phyloP scores from a whole-genome alignment of 2,329 filamentous ascomycete genomes.

The Beauveria sp. region DNA sequence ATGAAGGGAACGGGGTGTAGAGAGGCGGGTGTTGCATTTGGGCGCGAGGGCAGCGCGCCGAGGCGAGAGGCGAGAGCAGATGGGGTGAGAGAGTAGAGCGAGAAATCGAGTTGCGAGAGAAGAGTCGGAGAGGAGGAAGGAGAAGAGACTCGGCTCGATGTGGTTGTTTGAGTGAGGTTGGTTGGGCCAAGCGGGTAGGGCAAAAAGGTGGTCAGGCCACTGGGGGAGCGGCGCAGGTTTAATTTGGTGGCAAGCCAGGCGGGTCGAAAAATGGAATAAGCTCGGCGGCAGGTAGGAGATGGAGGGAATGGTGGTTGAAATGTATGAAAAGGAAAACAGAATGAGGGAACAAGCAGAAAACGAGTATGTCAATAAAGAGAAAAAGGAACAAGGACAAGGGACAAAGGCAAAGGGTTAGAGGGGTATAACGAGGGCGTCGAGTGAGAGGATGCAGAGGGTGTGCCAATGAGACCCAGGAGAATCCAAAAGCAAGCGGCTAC shows the following conservation, averaged over 20 bases:
- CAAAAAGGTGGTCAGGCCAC: too few relatives aligned
- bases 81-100: too few relatives aligned
- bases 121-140: not conserved
- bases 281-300: not conserved
- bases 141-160: not conserved
- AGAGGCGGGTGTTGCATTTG: not conserved
- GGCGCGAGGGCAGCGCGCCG: too few relatives aligned
- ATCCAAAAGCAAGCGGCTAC: not conserved
- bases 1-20: not conserved
- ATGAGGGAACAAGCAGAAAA: not conserved
- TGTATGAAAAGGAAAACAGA: not conserved
- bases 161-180: not conserved
- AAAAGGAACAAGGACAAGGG: not conserved
- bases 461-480: not conserved
- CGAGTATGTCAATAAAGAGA: not conserved
- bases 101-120: not conserved
- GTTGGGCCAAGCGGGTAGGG: not conserved
- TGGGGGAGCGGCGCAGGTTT: too few relatives aligned
- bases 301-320: too few relatives aligned
- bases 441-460: not conserved
- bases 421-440: not conserved
- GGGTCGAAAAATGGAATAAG: too few relatives aligned
- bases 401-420: not conserved
- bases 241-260: too few relatives aligned
- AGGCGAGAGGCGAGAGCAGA: too few relatives aligned